Percentiles rank a stretch among this genome's conserved stretches.
Conservation (phyloP, 352 stramenopile genomes). For the Aphanomyces euteiches region DNA sequence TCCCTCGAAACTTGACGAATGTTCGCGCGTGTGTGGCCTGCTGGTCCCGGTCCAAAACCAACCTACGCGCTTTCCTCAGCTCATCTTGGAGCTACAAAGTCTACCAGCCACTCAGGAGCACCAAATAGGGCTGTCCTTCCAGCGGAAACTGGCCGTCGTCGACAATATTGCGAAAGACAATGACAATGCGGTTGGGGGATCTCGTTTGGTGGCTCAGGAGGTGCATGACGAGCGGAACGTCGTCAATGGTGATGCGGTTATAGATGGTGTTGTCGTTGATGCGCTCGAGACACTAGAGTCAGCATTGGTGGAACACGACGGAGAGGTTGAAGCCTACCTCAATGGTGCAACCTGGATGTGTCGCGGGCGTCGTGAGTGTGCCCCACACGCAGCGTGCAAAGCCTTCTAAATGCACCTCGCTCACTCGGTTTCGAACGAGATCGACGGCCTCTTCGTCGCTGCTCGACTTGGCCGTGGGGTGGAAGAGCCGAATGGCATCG, state of each 20-base stretch:
- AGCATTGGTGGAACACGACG: no score
- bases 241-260: neutral
- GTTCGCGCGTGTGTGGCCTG: slow-evolving; percentile 1
- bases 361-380: neutral
- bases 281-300: neutral
- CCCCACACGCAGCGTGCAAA: slow-evolving; percentile 9
- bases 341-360: neutral
- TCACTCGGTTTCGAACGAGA: neutral
- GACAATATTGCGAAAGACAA: slow-evolving; percentile 17
- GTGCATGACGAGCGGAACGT: slow-evolving; percentile 2
- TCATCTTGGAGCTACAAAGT: neutral
- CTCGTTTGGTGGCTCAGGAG: neutral
- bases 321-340: neutral
- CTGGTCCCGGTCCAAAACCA: slow-evolving; percentile 17
- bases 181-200: neutral
- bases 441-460: slow-evolving; percentile 2
- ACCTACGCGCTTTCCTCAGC: neutral
- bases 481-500: neutral
- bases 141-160: neutral
- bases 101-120: slow-evolving; percentile 13
- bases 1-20: neutral
- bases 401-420: neutral
- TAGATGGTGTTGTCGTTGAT: slow-evolving; percentile 17
- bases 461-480: no score
- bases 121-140: neutral